These are phyloP conservation scores for Schizosaccharomyces cryophilus DNA, from an alignment of 805 yeast species.

Conservation along the genomic window DNA sequence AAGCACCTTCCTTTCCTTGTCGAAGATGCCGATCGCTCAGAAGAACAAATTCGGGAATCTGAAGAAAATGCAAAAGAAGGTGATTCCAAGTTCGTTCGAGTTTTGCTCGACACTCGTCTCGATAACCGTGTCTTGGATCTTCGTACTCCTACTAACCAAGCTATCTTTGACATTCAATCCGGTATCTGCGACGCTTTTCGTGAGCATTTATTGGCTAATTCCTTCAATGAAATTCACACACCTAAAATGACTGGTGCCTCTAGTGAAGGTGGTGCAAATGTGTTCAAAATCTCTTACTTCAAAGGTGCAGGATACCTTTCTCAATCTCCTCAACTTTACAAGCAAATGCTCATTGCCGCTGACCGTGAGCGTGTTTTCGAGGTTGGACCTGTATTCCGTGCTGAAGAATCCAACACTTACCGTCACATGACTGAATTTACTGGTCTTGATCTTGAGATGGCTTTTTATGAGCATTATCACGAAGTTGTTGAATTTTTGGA, in stretches of 20 bases:
- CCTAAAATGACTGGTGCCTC: constrained; percentile 91
- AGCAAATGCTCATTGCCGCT: constrained; percentile 93
- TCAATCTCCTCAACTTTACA: constrained; percentile 93
- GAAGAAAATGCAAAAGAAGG: constrained; percentile 30
- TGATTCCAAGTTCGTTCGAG: constrained; percentile 74
- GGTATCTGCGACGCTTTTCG: constrained; percentile 76
- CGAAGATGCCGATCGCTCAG: constrained; percentile 92
- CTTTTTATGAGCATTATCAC: constrained; percentile 92
- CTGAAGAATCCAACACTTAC: constrained; percentile 96
- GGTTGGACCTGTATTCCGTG: constrained; percentile 94
- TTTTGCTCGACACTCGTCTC: constrained; percentile 84
- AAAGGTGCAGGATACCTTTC: constrained; percentile 83
- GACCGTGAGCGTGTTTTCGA: constrained; percentile 93
- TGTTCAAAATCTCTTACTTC: constrained; percentile 80
- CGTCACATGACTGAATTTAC: constrained; percentile 98
- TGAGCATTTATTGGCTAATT: constrained; percentile 45
- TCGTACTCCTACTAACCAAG: constrained; percentile 92
- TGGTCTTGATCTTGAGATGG: constrained; percentile 94
- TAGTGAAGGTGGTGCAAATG: constrained; percentile 94
- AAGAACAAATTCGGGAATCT: constrained; percentile 28
- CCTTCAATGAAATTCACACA: constrained; percentile 80
- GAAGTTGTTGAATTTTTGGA: constrained; percentile 45
- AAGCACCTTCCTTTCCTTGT: constrained; percentile 77
- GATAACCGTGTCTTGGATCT: constrained; percentile 89
- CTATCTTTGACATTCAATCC: constrained; percentile 79